Base-by-base conservation (phyloP, 2,329 filamentous ascomycete genomes). In the Calonectria naviculata region DNA sequence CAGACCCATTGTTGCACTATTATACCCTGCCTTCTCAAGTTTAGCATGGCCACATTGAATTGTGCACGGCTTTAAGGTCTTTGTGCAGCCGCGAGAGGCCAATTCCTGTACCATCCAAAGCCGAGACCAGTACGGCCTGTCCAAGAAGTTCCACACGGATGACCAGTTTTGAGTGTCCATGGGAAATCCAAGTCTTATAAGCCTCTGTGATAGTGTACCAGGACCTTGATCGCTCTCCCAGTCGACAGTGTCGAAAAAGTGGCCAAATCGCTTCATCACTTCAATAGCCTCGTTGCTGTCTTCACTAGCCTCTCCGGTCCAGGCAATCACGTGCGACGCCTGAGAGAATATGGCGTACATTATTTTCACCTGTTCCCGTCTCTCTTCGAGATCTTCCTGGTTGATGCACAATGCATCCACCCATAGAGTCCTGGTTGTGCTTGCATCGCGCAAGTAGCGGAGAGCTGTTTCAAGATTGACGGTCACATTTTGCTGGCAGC, bases 31-130 rank as follows among this genome's bases (percentile, higher is more conserved):
- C 19, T 52, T 64, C 4, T 31, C 12, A 3, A 49, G 6, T 28
- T 19, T 29, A 6, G 24, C 44, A 28, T 47, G 44, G 44, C 44
- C 44, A 12, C 44, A 47, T 28, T 47, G 44, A 47, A 47, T 47
- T 47, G 44, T 47, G 21, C 44, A 47, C 44, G 21, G 44, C 1
- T 47, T 47, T 13, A 17, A 8, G 3, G 21, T 17, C 21, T 6
- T 28, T 21, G 26, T 47, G 44, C 44, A 47, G 12, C 42, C 42
- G 15, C 42, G 61, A 41, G 47, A n/a, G 13, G 62, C 61, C 12
- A 65, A 36, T 34, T 69, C 60, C 42, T 69, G 67, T n/a, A 29
- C 41, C n/a, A 69, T 38, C 67, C 67, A 69, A 12, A 63, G 29
- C 19, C 67, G 36, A 28, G 46, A 28, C 60, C 62, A 69, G 49